Conservation (phyloP, 805 yeast species). For the Candida insectalens region DNA sequence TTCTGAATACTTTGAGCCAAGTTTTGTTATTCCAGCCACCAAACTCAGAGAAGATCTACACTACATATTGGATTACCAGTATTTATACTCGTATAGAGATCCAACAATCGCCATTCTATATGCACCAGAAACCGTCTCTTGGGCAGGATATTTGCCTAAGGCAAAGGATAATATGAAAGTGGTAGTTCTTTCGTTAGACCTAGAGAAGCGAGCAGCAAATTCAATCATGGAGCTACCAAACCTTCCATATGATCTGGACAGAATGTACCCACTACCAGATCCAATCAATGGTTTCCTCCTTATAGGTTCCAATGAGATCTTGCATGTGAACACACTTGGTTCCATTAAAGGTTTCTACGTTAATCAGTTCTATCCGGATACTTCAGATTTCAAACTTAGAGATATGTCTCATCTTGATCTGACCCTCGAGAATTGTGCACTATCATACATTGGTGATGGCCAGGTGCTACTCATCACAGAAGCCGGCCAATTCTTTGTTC, state of each 20-base stretch:
- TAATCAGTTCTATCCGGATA: slow-evolving; percentile 38
- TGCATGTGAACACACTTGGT: slow-evolving; percentile 76
- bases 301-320: slow-evolving; percentile 66
- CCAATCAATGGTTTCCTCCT: slow-evolving; percentile 64
- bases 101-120: slow-evolving; percentile 48
- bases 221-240: slow-evolving; percentile 54
- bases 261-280: slow-evolving; percentile 49
- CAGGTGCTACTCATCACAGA: slow-evolving; percentile 31
- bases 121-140: slow-evolving; percentile 33
- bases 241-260: slow-evolving; percentile 67
- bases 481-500: slow-evolving; percentile 32
- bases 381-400: slow-evolving; percentile 29
- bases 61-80: slow-evolving; percentile 62
- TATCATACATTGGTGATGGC: slow-evolving; percentile 24
- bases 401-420: slow-evolving; percentile 45
- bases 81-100: slow-evolving; percentile 64
- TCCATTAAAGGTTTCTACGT: slow-evolving; percentile 52
- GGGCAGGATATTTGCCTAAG: slow-evolving; percentile 68
- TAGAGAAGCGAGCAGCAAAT: slow-evolving; percentile 47
- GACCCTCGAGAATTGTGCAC: slow-evolving; percentile 42
- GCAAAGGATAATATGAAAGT: slow-evolving; percentile 54
- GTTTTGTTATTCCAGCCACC: slow-evolving; percentile 50
- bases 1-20: slow-evolving; percentile 25
- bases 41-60: slow-evolving; percentile 46
- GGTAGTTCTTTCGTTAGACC: slow-evolving; percentile 60